A percentile compares a stretch with the other conserved stretches of the same genome.
Evolutionary conservation across 495 filamentous ascomycete species (phyloP).

Genomic region (Aspergillus diversus): DNA sequence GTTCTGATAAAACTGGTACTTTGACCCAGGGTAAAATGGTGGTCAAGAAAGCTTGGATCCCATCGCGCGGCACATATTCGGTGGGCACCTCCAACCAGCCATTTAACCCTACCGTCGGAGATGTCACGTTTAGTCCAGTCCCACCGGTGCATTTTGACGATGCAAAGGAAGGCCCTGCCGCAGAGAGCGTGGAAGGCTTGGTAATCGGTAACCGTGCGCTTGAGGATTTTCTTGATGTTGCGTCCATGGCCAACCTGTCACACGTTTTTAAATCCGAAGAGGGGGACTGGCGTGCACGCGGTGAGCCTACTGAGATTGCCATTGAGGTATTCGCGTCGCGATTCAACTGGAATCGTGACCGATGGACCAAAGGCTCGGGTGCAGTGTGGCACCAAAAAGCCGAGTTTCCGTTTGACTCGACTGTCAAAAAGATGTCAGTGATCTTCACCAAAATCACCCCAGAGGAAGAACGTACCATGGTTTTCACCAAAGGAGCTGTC

Average conservation of each 20-base stretch:
- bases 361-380: constrained; percentile 51
- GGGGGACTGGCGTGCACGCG: constrained; percentile 61
- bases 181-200: constrained; percentile 31
- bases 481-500: constrained; percentile 81
- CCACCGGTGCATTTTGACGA: constrained; percentile 33
- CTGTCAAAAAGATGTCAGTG: constrained; percentile 70
- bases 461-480: constrained; percentile 32
- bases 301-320: constrained; percentile 72
- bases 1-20: constrained; percentile 73
- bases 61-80: constrained; percentile 62
- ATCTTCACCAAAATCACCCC: constrained; percentile 49
- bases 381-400: constrained; percentile 58
- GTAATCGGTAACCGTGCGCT: constrained; percentile 46
- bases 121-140: constrained; percentile 39
- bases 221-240: constrained; percentile 60
- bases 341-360: constrained; percentile 63
- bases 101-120: constrained; percentile 57
- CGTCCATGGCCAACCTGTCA: constrained; percentile 70
- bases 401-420: constrained; percentile 70
- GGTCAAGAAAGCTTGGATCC: constrained; percentile 81
- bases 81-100: constrained; percentile 60
- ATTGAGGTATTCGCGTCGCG: constrained; percentile 70
- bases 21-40: constrained; percentile 78
- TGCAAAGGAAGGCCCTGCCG: constrained; percentile 23
- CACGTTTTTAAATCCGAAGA: constrained; percentile 52